Evolutionary conservation across 768 basidiomycete genomes (phyloP).

Genomic region (Mycena leptocephala): DNA sequence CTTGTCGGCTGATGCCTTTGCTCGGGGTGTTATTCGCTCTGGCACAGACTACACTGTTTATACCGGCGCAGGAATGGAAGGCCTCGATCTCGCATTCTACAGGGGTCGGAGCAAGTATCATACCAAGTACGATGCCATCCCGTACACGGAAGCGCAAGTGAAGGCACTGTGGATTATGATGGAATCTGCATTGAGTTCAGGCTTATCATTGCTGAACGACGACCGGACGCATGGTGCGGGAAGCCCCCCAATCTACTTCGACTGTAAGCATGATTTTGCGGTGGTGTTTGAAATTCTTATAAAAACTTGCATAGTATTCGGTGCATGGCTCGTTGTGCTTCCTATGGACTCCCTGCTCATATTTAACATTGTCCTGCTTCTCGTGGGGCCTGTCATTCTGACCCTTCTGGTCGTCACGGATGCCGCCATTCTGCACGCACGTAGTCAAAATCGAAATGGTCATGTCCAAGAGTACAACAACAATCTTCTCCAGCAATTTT

Average conservation of each 20-base stretch:
- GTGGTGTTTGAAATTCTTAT: background rate
- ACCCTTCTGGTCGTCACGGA: conserved; percentile 57
- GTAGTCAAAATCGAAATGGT: conserved; percentile 34
- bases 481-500: conserved; percentile 34
- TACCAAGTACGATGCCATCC: conserved; percentile 79
- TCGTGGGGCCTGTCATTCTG: conserved; percentile 74
- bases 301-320: conserved; percentile 68
- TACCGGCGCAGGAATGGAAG: conserved; percentile 69
- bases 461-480: conserved; percentile 35
- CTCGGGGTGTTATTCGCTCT: conserved; percentile 76
- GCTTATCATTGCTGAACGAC: conserved; percentile 67
- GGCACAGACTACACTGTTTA: conserved; percentile 86
- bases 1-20: conserved; percentile 79
- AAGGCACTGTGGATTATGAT: conserved; percentile 86
- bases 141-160: conserved; percentile 69
- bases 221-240: conserved; percentile 46
- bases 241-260: conserved; percentile 76
- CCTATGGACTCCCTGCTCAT: conserved; percentile 66
- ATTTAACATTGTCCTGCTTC: conserved; percentile 72
- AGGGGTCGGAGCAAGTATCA: conserved; percentile 83
- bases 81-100: conserved; percentile 88
- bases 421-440: conserved; percentile 12
- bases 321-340: conserved; percentile 68
- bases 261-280: conserved; percentile 63
- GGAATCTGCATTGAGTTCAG: conserved; percentile 74